These are phyloP conservation scores for Tolypocladium album DNA, from an alignment of 2,329 filamentous ascomycete genomes.

Conservation along the genomic window DNA sequence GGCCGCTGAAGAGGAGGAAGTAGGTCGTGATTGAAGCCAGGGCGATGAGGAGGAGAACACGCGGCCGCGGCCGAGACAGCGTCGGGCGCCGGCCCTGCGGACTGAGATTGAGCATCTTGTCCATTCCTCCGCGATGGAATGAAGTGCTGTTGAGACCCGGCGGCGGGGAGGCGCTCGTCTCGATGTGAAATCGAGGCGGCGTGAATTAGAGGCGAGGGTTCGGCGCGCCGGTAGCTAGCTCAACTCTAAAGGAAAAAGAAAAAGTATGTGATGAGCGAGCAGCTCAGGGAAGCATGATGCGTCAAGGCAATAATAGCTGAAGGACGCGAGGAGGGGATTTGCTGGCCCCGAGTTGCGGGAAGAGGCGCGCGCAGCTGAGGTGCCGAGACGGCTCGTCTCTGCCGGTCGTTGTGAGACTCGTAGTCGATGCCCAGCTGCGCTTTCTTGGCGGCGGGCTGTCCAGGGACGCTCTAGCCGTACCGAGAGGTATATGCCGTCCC, in stretches of 20 bases:
- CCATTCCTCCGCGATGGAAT: constrained; percentile 7
- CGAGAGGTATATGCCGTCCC: background rate
- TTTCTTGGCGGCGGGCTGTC: background rate
- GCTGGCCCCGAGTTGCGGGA: background rate
- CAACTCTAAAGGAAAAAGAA: background rate
- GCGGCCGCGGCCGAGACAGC: constrained; percentile 26
- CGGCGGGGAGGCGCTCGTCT: background rate
- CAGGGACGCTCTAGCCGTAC: background rate
- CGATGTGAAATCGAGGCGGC: background rate
- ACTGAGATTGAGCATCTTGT: constrained; percentile 23
- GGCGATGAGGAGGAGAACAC: constrained; percentile 28
- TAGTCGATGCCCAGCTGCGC: background rate
- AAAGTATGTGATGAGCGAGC: background rate
- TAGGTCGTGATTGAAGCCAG: constrained; percentile 30
- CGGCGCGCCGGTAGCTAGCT: background rate
- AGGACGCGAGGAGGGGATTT: background rate
- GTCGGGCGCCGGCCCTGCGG: constrained; percentile 17
- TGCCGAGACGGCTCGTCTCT: background rate
- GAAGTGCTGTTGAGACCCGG: background rate
- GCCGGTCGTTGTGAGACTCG: background rate
- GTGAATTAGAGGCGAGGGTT: background rate
- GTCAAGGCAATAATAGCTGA: background rate
- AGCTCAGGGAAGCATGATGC: background rate
- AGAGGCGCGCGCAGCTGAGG: background rate
- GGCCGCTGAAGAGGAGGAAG: constrained; percentile 28